Percentiles rank a stretch among this genome's conserved stretches.
Evolutionary conservation across 768 basidiomycete species (phyloP).

Genomic region (Rhizopogon vesiculosus): DNA sequence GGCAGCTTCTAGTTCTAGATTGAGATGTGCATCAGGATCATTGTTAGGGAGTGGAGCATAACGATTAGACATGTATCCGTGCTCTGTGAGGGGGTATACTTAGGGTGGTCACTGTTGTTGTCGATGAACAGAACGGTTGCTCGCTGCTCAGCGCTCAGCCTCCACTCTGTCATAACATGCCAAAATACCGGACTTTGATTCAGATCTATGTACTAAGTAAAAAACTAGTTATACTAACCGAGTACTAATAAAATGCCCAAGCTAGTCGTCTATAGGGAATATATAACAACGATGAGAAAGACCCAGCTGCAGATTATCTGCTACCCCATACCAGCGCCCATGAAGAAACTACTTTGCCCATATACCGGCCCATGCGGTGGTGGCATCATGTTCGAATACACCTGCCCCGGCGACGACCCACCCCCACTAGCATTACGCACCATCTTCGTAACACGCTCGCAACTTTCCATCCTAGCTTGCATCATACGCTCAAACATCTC

Average conservation of each 20-base stretch:
- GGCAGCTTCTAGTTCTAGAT: conserved; percentile 78
- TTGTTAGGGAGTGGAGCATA: conserved; percentile 67
- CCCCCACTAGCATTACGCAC: conserved; percentile 40
- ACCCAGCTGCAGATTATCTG: too few species aligned
- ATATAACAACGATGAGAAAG: too few species aligned
- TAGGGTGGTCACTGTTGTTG: too few species aligned
- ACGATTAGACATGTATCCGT: conserved; percentile 41
- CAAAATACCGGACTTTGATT: too few species aligned
- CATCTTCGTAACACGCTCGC: conserved; percentile 58
- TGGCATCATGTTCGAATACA: not conserved
- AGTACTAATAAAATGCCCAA: too few species aligned
- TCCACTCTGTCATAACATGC: too few species aligned
- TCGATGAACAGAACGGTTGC: too few species aligned
- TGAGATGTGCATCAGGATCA: conserved; percentile 33
- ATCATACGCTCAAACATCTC: conserved; percentile 69
- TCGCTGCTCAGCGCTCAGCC: too few species aligned
- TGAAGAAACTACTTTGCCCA: not conserved
- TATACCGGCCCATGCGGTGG: not conserved
- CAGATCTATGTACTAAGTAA: too few species aligned
- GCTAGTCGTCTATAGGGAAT: too few species aligned
- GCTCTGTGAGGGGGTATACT: not conserved
- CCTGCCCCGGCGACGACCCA: not conserved
- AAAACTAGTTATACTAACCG: too few species aligned
- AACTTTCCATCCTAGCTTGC: conserved; percentile 73
- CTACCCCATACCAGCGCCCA: not conserved